Evolutionary conservation across 1,284 basidiomycete species (phyloP).

Genomic region (Rhodotorula glutinis): DNA sequence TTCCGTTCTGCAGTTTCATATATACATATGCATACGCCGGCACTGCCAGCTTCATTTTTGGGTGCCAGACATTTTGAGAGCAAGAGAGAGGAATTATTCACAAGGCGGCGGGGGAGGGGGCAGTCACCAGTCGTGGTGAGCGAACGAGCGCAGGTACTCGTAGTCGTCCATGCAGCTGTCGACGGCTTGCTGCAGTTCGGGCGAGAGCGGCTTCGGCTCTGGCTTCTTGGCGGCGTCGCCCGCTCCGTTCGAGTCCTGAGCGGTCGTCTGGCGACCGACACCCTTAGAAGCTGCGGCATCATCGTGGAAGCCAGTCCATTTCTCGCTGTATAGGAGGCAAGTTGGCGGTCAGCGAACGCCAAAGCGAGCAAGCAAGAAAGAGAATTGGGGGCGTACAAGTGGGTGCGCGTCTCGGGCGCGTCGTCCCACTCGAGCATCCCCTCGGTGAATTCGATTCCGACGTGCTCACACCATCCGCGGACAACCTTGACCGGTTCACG

Average conservation of each 20-base stretch:
- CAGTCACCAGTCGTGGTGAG: slow-evolving; percentile 1
- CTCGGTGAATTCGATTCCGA: slow-evolving; percentile 36
- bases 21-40: no score
- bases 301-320: slow-evolving; percentile 40
- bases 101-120: not conserved
- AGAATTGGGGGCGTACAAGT: slow-evolving; percentile 40
- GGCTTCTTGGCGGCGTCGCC: slow-evolving; percentile 10
- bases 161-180: slow-evolving; percentile 40
- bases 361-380: no score
- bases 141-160: slow-evolving; percentile 37
- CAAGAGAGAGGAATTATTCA: not conserved
- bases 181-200: slow-evolving; percentile 37
- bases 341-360: no score
- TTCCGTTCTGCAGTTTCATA: no score
- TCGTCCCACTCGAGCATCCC: slow-evolving; percentile 43
- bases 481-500: slow-evolving; percentile 33
- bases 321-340: slow-evolving; percentile 2
- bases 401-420: slow-evolving; percentile 31
- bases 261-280: slow-evolving; percentile 10
- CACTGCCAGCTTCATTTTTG: not conserved
- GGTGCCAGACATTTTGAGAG: no score
- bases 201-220: slow-evolving; percentile 15
- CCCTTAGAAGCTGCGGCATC: slow-evolving; percentile 18
- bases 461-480: slow-evolving; percentile 38
- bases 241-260: slow-evolving; percentile 7